Evolutionary conservation across 345 rosid species (phyloP).

Genomic region (Litchi chinensis): DNA sequence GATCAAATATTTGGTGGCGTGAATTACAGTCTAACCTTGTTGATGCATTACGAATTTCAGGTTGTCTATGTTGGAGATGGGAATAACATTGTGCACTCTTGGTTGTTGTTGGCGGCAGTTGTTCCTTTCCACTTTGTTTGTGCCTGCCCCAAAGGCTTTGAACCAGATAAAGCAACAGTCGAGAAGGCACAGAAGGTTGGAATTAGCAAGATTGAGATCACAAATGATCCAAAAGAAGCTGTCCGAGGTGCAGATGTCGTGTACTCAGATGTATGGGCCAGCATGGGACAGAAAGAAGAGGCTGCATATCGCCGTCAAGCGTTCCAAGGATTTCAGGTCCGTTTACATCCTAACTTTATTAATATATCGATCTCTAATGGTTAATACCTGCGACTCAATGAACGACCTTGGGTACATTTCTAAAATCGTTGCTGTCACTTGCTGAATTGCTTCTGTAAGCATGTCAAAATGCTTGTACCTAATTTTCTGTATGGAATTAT

Average conservation of each 20-base stretch:
- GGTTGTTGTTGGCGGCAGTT: conserved; percentile 88
- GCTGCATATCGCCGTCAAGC: conserved; percentile 77
- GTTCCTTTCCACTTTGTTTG: conserved; percentile 96
- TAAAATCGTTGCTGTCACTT: too few species aligned
- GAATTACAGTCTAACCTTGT: conserved; percentile 2
- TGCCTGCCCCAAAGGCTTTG: conserved; percentile 87
- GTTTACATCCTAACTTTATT: neutral
- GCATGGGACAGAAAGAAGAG: conserved; percentile 98
- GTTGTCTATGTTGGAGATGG: conserved; percentile 98
- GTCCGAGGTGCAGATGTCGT: conserved; percentile 92
- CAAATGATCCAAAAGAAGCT: conserved; percentile 85
- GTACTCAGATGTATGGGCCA: conserved; percentile 99
- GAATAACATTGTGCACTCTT: conserved; percentile 93
- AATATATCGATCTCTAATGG: neutral
- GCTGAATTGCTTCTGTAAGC: too few species aligned
- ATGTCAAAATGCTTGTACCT: neutral
- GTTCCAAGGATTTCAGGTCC: conserved; percentile 94
- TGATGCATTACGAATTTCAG: conserved; percentile 39
- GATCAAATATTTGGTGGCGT: conserved; percentile 9
- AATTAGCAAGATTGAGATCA: conserved; percentile 87
- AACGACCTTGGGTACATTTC: too few species aligned
- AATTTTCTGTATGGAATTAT: neutral
- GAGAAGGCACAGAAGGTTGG: conserved; percentile 75
- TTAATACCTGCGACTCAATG: too few species aligned
- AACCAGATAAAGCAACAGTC: conserved; percentile 78